These are phyloP conservation scores for Malus orientalis DNA, from an alignment of 306 rosid species.

Conservation along the genomic window DNA sequence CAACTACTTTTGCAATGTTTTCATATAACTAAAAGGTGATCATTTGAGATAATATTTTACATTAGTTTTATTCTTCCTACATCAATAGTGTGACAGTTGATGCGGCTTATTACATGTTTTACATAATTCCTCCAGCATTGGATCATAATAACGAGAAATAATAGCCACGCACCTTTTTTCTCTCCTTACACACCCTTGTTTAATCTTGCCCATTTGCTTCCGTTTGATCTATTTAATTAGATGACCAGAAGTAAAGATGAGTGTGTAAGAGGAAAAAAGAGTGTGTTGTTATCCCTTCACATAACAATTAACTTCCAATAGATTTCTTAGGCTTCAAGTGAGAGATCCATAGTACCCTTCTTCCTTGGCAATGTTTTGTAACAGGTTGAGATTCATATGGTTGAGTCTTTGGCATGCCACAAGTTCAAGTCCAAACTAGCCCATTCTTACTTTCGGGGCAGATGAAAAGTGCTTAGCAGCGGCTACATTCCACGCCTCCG, in stretches of 20 bases:
- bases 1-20: too few relatives aligned
- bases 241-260: rapidly evolving
- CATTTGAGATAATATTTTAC: background rate
- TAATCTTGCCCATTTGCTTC: rapidly evolving
- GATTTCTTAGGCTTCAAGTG: too few relatives aligned
- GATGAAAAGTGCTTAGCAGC: background rate
- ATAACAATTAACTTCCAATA: background rate
- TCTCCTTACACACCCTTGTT: background rate
- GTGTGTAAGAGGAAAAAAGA: too few relatives aligned
- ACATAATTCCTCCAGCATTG: background rate
- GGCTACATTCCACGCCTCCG: background rate
- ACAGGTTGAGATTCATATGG: background rate
- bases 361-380: background rate
- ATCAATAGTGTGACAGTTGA: background rate
- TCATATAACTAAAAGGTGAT: background rate
- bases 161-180: background rate
- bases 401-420: background rate
- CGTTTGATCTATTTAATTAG: too few relatives aligned
- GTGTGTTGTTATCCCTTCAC: background rate
- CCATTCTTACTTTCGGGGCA: background rate
- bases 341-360: background rate
- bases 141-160: too few relatives aligned
- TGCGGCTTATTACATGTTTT: too few relatives aligned
- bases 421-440: background rate
- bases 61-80: background rate